Evolutionary conservation across 306 rosid genomes (phyloP), one percentile per base, ranked within the genome.

Genomic region (Trichosanthes cucumerina): DNA sequence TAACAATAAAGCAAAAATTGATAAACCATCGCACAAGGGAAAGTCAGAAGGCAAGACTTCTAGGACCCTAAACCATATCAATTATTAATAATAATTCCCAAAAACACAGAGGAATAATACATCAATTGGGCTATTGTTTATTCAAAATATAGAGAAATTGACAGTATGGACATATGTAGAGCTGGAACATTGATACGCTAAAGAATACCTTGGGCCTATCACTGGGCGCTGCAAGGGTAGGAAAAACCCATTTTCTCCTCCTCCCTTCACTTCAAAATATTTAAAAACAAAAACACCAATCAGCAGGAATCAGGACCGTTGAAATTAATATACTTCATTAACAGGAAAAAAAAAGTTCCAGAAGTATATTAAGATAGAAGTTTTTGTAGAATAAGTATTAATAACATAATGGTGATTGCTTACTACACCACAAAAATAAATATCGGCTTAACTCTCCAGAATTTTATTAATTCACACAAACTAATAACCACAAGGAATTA

Each of bases 241-340:
- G 97, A 82, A 94, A 94, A 63, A 89, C 86, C 98, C 98, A 92
- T 82, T 88, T 88, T 82, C 97, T 90, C 82, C 97, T 88, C 84
- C 93, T 92, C 87, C 96, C 98, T 88, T 94, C 97, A 88, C 98
- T 94, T 90, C 84, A 88, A 81, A 41, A 66, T 62, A 81, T 63
- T 77, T 80, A 68, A 83, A 13, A 41, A 62, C 10, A 58, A 21
- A 82, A 68, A 60, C 31, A 78, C 11, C 7, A 36, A 39, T 36
- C 50, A 76, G 47, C 50, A 56, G 50, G 11, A 36, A 9, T 31
- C 33, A 9, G 24, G 14, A 44, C 49, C 23, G 5, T 16, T 4
- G 28, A 62, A 69, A 44, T 46, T 70, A 70, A 44, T 71, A 46
- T 19, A 70, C 28, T 15, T 43, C 28, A 33, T 38, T 65, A 65